These are phyloP conservation scores for Vaccinium darrowii DNA, from an alignment of 148 eudicot genomes.

Conservation along the genomic window DNA sequence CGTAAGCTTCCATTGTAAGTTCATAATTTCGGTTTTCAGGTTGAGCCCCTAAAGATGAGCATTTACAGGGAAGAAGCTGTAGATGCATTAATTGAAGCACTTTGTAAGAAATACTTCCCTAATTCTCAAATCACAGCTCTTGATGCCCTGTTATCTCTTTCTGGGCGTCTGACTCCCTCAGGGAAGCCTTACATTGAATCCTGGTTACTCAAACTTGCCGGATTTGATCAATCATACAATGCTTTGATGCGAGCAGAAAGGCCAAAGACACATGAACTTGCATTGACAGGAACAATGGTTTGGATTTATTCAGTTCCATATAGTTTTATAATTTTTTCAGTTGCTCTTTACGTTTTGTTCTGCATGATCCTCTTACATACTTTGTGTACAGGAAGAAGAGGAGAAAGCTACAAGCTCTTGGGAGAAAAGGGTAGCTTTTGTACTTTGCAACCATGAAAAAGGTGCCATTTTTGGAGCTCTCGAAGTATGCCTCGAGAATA, in stretches of 20 bases:
- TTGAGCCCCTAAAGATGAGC: slow-evolving; percentile 58
- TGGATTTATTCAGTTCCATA: background rate
- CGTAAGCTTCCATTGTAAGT: background rate
- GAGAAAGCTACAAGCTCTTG: slow-evolving; percentile 45
- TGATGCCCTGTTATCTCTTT: slow-evolving; percentile 39
- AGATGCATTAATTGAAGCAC: slow-evolving; percentile 47
- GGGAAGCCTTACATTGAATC: slow-evolving; percentile 42
- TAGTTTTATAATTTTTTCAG: background rate
- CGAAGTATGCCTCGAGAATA: slow-evolving; percentile 45
- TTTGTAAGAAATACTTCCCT: slow-evolving; percentile 42
- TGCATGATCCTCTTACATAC: background rate
- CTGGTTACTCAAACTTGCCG: slow-evolving; percentile 52
- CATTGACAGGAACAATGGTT: slow-evolving; percentile 29
- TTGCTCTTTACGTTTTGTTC: background rate
- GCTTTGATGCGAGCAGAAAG: slow-evolving; percentile 31
- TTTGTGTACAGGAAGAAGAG: slow-evolving; percentile 43
- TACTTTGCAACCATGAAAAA: slow-evolving; percentile 49
- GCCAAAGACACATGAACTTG: slow-evolving; percentile 20
- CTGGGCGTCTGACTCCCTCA: slow-evolving; percentile 38
- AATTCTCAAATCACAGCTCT: slow-evolving; percentile 49
- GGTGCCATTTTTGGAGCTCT: slow-evolving; percentile 48
- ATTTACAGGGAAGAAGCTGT: slow-evolving; percentile 60
- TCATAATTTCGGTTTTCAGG: slow-evolving; percentile 23
- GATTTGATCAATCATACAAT: slow-evolving; percentile 45
- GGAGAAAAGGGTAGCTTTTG: slow-evolving; percentile 55